Percentiles rank a stretch among this genome's conserved stretches.
phyloP scores from a whole-genome alignment of 345 rosid species.

The Carallia brachiata region DNA sequence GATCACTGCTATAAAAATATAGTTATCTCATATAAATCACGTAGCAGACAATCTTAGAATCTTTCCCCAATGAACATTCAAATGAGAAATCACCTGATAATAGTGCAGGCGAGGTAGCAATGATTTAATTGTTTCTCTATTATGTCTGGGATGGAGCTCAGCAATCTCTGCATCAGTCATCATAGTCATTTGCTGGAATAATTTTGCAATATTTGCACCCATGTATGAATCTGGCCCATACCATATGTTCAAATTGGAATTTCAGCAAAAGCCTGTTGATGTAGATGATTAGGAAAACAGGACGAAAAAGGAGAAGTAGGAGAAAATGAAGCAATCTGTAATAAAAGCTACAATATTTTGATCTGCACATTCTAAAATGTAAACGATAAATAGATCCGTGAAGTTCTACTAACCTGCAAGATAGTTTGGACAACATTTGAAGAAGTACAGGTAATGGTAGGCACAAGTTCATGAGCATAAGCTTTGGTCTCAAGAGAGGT shows the following conservation, averaged over 20 bases:
- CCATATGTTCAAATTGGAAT: conserved; percentile 69
- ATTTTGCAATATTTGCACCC: conserved; percentile 90
- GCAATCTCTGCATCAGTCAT: conserved; percentile 92
- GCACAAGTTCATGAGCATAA: conserved; percentile 90
- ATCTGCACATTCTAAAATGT: not conserved
- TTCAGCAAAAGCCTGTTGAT: conserved; percentile 77
- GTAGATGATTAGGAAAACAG: not conserved
- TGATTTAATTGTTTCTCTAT: conserved; percentile 56
- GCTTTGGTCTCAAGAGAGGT: conserved; percentile 97
- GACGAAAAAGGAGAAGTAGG: not conserved
- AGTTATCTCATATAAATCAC: not conserved
- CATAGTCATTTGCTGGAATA: conserved; percentile 79
- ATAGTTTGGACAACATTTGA: conserved; percentile 93
- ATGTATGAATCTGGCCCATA: conserved; percentile 98
- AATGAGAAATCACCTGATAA: conserved; percentile 56
- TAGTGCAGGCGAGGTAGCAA: conserved; percentile 68
- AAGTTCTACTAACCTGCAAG: conserved; percentile 62
- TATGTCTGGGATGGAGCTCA: conserved; percentile 70
- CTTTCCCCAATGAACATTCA: not conserved
- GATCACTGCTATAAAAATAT: too few species aligned
- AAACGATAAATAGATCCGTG: conserved; percentile 2
- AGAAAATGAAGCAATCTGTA: not conserved
- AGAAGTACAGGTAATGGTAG: conserved; percentile 96
- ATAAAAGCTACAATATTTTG: not conserved
- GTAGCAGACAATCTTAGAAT: not conserved